phyloP scores from a whole-genome alignment of 257 asterid genomes.

The Solanum etuberosum region DNA sequence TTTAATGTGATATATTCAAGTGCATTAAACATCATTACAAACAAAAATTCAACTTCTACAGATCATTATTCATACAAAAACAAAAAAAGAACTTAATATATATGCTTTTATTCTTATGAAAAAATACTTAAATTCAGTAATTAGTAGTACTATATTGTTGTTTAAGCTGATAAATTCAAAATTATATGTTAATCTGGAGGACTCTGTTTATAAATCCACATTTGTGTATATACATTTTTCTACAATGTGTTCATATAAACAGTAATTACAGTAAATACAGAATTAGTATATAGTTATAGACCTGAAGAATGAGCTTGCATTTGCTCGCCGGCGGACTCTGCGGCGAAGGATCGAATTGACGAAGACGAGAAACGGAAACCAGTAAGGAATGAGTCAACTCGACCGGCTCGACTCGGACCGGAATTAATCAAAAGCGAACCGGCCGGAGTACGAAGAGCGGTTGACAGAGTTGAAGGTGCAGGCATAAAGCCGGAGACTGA shows the following conservation, averaged over 20 bases:
- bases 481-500: neutral
- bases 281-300: neutral
- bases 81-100: neutral
- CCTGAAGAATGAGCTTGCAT: constrained; percentile 25
- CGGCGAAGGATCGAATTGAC: constrained; percentile 4
- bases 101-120: neutral
- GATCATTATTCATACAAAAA: neutral
- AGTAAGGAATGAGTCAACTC: neutral
- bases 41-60: neutral
- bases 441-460: constrained; percentile 2
- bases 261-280: neutral
- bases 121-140: neutral
- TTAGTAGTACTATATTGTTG: neutral
- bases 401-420: neutral
- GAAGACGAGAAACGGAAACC: constrained; percentile 1
- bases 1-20: neutral
- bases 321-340: constrained; percentile 5
- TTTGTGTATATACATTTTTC: neutral
- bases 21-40: neutral
- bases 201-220: neutral
- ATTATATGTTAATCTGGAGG: neutral
- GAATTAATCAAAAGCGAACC: neutral
- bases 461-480: neutral
- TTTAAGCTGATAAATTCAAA: neutral
- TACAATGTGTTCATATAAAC: neutral